These are phyloP conservation scores for Microthyrium microscopicum DNA, from an alignment of 2,329 filamentous ascomycete species.

Conservation along the genomic window DNA sequence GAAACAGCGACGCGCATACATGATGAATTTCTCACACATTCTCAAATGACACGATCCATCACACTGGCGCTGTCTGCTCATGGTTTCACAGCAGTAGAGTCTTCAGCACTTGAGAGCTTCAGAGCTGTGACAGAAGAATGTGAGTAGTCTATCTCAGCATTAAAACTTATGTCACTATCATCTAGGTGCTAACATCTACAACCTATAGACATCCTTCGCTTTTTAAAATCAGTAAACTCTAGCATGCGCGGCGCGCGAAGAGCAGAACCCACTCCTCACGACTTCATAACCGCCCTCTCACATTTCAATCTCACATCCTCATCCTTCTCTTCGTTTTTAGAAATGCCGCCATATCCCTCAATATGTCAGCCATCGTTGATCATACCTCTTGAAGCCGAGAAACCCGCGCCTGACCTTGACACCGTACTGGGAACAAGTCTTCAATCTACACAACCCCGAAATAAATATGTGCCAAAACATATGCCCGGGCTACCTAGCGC, in stretches of 20 bases:
- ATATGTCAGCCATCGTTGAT: slow-evolving; percentile 23
- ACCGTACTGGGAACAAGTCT: slow-evolving; percentile 24
- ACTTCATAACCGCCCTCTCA: slow-evolving; percentile 39
- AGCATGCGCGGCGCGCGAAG: slow-evolving; percentile 43
- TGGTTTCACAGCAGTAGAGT: slow-evolving; percentile 38
- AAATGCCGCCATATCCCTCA: slow-evolving; percentile 20
- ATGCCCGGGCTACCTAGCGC: slow-evolving; percentile 46
- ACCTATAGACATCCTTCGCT: slow-evolving; percentile 33
- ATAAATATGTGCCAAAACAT: slow-evolving; percentile 39
- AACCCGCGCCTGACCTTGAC: slow-evolving; percentile 4
- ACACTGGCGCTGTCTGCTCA: slow-evolving; percentile 31
- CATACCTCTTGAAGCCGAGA: slow-evolving; percentile 15
- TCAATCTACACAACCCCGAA: slow-evolving; percentile 32
- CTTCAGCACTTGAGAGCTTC: slow-evolving; percentile 40
- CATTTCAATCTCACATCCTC: slow-evolving; percentile 22
- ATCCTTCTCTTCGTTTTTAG: slow-evolving; percentile 23
- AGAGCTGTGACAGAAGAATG: slow-evolving; percentile 40
- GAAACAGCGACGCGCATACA: too few species aligned
- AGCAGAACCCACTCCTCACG: slow-evolving; percentile 37
- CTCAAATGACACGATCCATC: slow-evolving; percentile 40
- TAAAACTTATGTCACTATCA: too few species aligned
- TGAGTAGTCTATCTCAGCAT: slow-evolving; percentile 21
- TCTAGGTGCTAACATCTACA: too few species aligned
- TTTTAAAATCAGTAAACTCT: slow-evolving; percentile 35
- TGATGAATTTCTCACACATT: too few species aligned